A percentile compares a stretch with the other conserved stretches of the same genome.
phyloP scores from a whole-genome alignment of 306 rosid genomes.

The Prunus salicina region DNA sequence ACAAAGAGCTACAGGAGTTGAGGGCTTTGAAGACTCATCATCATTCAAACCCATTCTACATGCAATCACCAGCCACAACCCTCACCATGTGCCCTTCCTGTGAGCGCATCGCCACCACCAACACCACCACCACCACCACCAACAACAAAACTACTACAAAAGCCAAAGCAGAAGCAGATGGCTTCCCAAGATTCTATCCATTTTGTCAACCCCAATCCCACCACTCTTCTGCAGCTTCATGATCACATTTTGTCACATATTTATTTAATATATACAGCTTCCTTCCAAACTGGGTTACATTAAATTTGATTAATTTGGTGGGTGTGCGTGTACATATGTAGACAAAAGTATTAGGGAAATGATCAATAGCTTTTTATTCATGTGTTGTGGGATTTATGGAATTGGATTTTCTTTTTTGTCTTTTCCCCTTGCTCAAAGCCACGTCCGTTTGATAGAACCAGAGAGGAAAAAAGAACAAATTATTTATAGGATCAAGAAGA shows the following conservation, averaged over 20 bases:
- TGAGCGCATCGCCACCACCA: conserved; percentile 56
- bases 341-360: background rate
- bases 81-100: conserved; percentile 85
- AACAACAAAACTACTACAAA: background rate
- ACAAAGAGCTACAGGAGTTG: conserved; percentile 75
- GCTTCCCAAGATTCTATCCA: conserved; percentile 39
- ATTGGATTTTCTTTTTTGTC: background rate
- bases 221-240: conserved; percentile 38
- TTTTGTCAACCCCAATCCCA: conserved; percentile 42
- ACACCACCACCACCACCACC: conserved; percentile 10
- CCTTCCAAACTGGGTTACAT: background rate
- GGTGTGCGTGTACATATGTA: background rate
- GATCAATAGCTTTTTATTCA: conserved; percentile 4
- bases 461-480: background rate
- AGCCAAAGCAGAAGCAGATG: background rate
- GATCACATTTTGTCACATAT: conserved; percentile 7
- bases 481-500: too few relatives aligned
- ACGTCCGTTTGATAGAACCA: background rate
- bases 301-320: background rate
- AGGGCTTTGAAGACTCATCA: conserved; percentile 54
- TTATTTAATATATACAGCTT: background rate
- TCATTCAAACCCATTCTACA: conserved; percentile 54
- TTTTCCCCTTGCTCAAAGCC: background rate
- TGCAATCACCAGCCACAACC: conserved; percentile 81
- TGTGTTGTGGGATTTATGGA: background rate